Evolutionary conservation across 73 alveolate species (phyloP).

Genomic region (Symbiodinium natans): DNA sequence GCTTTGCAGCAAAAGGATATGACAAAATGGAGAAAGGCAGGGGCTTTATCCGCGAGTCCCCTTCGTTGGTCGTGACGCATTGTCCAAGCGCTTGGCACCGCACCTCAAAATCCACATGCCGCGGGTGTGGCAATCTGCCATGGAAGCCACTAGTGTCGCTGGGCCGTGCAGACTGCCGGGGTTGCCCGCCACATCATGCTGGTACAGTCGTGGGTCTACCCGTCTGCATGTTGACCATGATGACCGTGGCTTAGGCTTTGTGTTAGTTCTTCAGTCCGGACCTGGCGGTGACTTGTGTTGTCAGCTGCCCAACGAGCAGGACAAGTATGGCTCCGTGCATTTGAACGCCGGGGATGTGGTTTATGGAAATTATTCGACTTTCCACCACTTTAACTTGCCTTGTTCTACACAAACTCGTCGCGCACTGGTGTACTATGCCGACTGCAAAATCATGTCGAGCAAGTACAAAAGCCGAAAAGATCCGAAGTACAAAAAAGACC

Average conservation of each 20-base stretch:
- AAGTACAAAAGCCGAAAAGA: too few relatives aligned
- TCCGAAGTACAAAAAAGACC: too few relatives aligned
- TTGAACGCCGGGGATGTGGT: constrained; percentile 5
- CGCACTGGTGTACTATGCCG: too few relatives aligned
- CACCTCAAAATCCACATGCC: neutral
- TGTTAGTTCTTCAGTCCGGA: neutral
- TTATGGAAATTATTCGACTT: neutral
- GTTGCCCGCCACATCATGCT: neutral
- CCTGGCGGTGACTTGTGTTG: neutral
- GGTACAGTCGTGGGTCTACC: constrained; percentile 8
- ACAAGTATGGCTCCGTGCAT: neutral
- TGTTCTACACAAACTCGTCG: too few relatives aligned
- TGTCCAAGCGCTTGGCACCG: constrained; percentile 1
- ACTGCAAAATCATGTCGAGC: too few relatives aligned
- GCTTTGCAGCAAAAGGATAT: neutral
- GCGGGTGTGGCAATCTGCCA: neutral
- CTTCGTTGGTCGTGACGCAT: neutral
- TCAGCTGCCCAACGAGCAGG: constrained; percentile 11
- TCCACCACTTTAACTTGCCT: neutral
- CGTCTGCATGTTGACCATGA: constrained; percentile 12
- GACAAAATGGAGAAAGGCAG: neutral
- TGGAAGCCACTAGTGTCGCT: neutral
- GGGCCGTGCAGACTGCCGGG: neutral
- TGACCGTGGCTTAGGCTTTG: neutral
- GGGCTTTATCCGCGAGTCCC: neutral